Evolutionary conservation across 768 basidiomycete species (phyloP).

Genomic region (Tremella fuciformis): DNA sequence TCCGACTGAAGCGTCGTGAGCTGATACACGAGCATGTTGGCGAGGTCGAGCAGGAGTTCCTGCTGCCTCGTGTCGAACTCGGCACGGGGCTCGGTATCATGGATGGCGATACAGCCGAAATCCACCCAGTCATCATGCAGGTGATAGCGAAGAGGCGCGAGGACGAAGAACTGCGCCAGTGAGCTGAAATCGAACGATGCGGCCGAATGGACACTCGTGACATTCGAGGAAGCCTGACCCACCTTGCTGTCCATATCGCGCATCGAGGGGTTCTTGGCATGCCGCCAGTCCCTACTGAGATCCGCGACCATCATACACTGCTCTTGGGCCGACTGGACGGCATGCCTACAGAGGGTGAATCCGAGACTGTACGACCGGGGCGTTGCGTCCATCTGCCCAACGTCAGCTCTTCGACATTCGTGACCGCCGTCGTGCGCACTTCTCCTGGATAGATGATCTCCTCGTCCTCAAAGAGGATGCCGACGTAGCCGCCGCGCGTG

Average conservation of each 20-base stretch:
- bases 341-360: not conserved
- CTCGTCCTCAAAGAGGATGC: too few relatives aligned
- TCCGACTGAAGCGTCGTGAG: conserved; percentile 45
- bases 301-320: conserved; percentile 19
- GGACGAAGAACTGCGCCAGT: conserved; percentile 32
- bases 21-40: conserved; percentile 48
- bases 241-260: too few relatives aligned
- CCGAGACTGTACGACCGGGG: not conserved
- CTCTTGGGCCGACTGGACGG: not conserved
- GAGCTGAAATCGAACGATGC: conserved; percentile 8
- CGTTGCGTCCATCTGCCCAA: not conserved
- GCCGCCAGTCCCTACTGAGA: conserved; percentile 35
- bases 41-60: conserved; percentile 32
- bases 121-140: conserved; percentile 19
- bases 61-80: conserved; percentile 28
- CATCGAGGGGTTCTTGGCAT: conserved; percentile 19
- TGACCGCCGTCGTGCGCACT: too few relatives aligned
- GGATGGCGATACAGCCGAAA: conserved; percentile 38
- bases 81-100: conserved; percentile 22
- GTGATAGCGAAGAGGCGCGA: conserved; percentile 29
- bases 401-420: too few relatives aligned
- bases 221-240: too few relatives aligned
- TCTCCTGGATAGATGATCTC: too few relatives aligned
- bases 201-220: too few relatives aligned
- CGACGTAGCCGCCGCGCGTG: too few relatives aligned